Conservation (phyloP, 1,284 basidiomycete genomes). For the Trametes pubescens region DNA sequence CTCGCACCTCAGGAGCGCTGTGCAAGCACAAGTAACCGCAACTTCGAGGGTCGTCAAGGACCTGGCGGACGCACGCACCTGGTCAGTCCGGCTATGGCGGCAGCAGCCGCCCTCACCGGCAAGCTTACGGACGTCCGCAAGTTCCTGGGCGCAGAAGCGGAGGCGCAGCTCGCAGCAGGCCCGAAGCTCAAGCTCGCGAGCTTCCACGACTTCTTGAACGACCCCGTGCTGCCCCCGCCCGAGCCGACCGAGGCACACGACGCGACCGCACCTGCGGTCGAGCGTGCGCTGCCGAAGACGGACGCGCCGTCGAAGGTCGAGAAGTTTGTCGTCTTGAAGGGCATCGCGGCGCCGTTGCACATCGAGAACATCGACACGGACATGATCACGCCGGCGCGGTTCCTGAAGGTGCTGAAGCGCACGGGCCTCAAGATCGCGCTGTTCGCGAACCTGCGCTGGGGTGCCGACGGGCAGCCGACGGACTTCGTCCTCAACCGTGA, state of each 20-base stretch:
- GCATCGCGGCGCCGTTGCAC: constrained; percentile 89
- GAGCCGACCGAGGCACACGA: constrained; percentile 53
- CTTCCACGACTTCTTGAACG: constrained; percentile 80
- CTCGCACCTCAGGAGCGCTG: constrained; percentile 91
- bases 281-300: constrained; percentile 54
- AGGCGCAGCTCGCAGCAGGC: constrained; percentile 53
- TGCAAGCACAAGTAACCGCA: constrained; percentile 96
- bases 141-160: constrained; percentile 64
- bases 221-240: constrained; percentile 75
- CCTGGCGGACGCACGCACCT: constrained; percentile 94
- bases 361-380: constrained; percentile 97
- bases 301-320: constrained; percentile 69
- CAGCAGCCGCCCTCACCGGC: constrained; percentile 91
- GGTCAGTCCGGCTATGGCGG: constrained; percentile 95
- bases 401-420: constrained; percentile 94
- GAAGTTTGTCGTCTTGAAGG: constrained; percentile 85
- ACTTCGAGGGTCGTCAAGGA: constrained; percentile 95
- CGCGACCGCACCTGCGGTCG: constrained; percentile 41
- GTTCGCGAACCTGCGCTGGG: constrained; percentile 87
- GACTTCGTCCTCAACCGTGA: constrained; percentile 91
- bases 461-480: constrained; percentile 80
- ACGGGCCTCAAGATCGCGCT: constrained; percentile 92
- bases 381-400: constrained; percentile 97
- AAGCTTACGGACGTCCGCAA: constrained; percentile 91
- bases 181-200: constrained; percentile 73